phyloP scores from a whole-genome alignment of 257 asterid species.

The Solanum dulcamara region DNA sequence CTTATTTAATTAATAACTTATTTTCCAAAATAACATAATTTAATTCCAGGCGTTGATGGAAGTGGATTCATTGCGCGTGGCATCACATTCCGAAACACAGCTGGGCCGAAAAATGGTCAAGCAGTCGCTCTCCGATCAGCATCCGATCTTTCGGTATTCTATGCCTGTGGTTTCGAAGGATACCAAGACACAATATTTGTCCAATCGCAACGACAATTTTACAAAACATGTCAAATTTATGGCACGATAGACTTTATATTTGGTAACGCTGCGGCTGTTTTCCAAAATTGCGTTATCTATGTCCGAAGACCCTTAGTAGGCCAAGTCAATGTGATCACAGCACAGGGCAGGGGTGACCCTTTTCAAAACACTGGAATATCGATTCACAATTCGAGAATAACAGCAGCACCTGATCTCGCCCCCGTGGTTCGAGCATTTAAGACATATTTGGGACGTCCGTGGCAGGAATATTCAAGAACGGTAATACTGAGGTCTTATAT shows the following conservation, averaged over 20 bases:
- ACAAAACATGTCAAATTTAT: conserved; percentile 14
- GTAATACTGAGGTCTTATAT: conserved; percentile 5
- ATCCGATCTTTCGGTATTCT: conserved; percentile 20
- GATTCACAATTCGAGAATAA: not conserved
- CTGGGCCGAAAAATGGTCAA: conserved; percentile 17
- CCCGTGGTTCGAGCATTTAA: not conserved
- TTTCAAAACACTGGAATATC: conserved; percentile 7
- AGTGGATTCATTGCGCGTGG: conserved; percentile 28
- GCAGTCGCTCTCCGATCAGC: conserved; percentile 30
- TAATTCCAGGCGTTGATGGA: conserved; percentile 18
- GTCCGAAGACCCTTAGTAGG: conserved; percentile 13
- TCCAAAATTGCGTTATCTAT: conserved; percentile 16
- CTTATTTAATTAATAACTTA: not conserved
- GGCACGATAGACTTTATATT: conserved; percentile 38
- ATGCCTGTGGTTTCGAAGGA: conserved; percentile 19
- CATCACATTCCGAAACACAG: conserved; percentile 28
- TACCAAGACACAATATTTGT: conserved; percentile 30
- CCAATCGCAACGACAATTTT: conserved; percentile 22
- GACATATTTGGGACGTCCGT: conserved; percentile 28
- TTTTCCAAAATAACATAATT: not conserved
- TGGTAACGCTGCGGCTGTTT: conserved; percentile 19
- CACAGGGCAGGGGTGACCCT: conserved; percentile 16
- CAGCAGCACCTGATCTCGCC: conserved; percentile 6
- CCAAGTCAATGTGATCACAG: conserved; percentile 13
- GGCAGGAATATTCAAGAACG: conserved; percentile 12